These are phyloP conservation scores for Colletotrichum sp. DNA, from an alignment of 2,329 filamentous ascomycete species.

Conservation along the genomic window DNA sequence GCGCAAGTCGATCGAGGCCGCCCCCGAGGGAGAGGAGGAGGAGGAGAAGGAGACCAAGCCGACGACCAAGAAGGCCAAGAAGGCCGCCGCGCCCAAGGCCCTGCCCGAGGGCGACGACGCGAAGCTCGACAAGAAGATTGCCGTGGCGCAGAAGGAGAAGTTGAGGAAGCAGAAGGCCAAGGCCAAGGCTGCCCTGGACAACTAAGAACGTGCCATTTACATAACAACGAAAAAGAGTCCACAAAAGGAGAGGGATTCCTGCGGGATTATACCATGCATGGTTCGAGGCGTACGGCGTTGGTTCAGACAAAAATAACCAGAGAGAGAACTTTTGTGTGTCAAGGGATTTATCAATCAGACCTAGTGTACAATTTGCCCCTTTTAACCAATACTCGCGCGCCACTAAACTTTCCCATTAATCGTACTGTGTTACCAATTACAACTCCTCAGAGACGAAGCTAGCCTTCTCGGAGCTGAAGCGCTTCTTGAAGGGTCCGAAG, in stretches of 20 bases:
- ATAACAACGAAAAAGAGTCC: not conserved
- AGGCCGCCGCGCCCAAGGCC: constrained; percentile 20
- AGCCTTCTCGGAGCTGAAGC: constrained; percentile 31
- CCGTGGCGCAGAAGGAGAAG: constrained; percentile 58
- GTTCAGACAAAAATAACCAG: constrained; percentile 16
- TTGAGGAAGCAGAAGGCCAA: constrained; percentile 64
- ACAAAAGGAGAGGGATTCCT: not conserved
- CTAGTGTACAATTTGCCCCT: constrained; percentile 18
- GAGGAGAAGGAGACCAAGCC: constrained; percentile 37
- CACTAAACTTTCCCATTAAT: not conserved
- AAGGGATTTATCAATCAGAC: constrained; percentile 3
- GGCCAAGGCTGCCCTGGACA: constrained; percentile 56
- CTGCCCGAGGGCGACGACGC: constrained; percentile 52
- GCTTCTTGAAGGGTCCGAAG: constrained; percentile 60
- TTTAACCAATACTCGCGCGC: not conserved
- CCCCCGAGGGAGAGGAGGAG: constrained; percentile 33
- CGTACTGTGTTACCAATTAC: constrained; percentile 25
- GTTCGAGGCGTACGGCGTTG: constrained; percentile 24
- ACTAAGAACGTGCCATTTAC: constrained; percentile 30
- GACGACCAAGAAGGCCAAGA: constrained; percentile 44
- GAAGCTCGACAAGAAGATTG: constrained; percentile 62
- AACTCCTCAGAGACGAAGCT: constrained; percentile 38
- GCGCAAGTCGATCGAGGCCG: constrained; percentile 54
- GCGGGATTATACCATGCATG: constrained; percentile 24
- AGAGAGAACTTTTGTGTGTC: not conserved